These are phyloP conservation scores for Actinomucor elegans DNA, from an alignment of 371 early-diverging fungal genomes.

Conservation along the genomic window DNA sequence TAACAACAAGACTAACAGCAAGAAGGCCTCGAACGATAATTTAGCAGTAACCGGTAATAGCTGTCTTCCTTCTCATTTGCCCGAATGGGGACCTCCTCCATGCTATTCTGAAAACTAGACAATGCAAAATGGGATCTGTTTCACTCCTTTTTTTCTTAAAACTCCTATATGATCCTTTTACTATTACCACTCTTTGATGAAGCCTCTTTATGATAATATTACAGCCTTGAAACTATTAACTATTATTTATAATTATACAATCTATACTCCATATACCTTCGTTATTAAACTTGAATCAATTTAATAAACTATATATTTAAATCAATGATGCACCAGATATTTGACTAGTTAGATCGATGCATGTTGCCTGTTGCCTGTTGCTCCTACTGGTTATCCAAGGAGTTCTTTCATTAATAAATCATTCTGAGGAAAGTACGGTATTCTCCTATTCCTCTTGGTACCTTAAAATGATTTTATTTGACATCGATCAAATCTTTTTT, in stretches of 20 bases:
- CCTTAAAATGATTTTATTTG: too few relatives aligned
- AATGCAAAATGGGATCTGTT: not conserved
- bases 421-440: not conserved
- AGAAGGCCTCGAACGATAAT: not conserved
- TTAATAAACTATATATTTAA: too few relatives aligned
- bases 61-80: slow-evolving; percentile 7
- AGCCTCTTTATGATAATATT: too few relatives aligned
- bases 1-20: slow-evolving; percentile 5
- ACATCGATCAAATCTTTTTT: not conserved
- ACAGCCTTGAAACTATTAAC: too few relatives aligned
- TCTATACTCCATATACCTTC: not conserved
- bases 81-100: slow-evolving; percentile 29
- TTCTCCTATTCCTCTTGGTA: too few relatives aligned
- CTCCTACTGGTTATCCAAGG: too few relatives aligned
- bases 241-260: not conserved
- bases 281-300: not conserved
- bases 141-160: not conserved
- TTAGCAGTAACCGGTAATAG: not conserved
- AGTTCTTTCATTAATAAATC: not conserved
- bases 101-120: slow-evolving; percentile 21
- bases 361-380: too few relatives aligned
- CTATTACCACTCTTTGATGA: not conserved
- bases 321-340: too few relatives aligned
- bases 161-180: not conserved
- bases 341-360: too few relatives aligned